phyloP scores from a whole-genome alignment of 2,329 filamentous ascomycete genomes.

The Monilinia polystroma region DNA sequence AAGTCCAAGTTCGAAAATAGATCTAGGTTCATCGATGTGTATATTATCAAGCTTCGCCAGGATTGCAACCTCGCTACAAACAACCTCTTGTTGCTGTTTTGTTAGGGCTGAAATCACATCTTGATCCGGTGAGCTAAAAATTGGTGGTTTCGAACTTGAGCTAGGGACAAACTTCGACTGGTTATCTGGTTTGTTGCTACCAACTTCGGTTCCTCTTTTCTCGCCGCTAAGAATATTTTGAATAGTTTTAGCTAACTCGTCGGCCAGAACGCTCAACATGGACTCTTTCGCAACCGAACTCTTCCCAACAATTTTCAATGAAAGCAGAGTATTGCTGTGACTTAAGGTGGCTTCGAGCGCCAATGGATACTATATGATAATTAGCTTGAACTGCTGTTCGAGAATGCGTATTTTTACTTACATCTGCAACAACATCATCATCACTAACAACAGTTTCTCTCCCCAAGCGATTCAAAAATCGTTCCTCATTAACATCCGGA shows the following conservation, averaged over 20 bases:
- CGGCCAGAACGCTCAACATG: conserved; percentile 44
- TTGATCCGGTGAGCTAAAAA: neutral
- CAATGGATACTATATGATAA: conserved; percentile 50
- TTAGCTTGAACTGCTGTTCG: conserved; percentile 26
- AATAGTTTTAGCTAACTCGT: conserved; percentile 43
- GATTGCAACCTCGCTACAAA: conserved; percentile 62
- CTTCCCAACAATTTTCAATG: conserved; percentile 60
- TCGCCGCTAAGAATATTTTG: conserved; percentile 15
- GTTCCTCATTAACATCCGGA: conserved; percentile 39
- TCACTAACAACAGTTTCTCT: conserved; percentile 50
- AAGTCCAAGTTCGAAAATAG: conserved; percentile 78
- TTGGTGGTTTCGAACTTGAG: too few relatives aligned
- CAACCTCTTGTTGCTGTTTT: conserved; percentile 43
- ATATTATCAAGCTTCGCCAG: conserved; percentile 56
- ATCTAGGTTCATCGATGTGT: conserved; percentile 56
- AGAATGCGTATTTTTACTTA: conserved; percentile 30
- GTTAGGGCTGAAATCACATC: conserved; percentile 46
- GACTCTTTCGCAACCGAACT: conserved; percentile 43
- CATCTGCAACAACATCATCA: conserved; percentile 44
- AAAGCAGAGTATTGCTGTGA: conserved; percentile 47
- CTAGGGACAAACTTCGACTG: neutral
- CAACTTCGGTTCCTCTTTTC: neutral
- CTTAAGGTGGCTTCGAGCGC: conserved; percentile 70
- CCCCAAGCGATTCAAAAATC: conserved; percentile 52
- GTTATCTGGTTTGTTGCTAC: neutral